Percentiles rank a stretch among this genome's conserved stretches.
phyloP scores from a whole-genome alignment of 495 filamentous ascomycete genomes.

The Friedmanniomyces simplex region DNA sequence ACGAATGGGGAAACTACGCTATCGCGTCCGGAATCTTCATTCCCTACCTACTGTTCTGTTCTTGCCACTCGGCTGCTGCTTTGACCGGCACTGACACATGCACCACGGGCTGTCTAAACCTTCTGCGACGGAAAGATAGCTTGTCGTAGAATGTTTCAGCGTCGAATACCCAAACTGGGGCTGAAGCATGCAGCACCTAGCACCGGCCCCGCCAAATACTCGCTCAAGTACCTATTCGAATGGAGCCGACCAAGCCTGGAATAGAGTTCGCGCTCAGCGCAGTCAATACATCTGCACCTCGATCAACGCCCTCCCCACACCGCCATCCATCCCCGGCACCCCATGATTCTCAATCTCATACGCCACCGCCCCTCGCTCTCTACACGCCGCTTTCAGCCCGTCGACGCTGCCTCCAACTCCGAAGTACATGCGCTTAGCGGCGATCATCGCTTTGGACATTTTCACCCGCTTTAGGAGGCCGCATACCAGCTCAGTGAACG shows the following conservation, averaged over 20 bases:
- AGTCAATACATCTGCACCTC: conserved; percentile 35
- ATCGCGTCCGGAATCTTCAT: too few species aligned
- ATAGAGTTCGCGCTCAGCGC: background rate
- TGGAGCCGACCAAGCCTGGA: background rate
- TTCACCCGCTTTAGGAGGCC: conserved; percentile 48
- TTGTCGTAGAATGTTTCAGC: too few species aligned
- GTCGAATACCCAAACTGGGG: too few species aligned
- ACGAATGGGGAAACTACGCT: too few species aligned
- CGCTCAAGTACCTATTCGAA: background rate
- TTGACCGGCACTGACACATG: too few species aligned
- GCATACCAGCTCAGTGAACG: conserved; percentile 66
- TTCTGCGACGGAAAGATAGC: too few species aligned
- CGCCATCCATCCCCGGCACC: conserved; percentile 48
- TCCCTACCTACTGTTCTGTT: too few species aligned
- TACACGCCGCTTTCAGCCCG: conserved; percentile 63
- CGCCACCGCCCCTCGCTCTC: conserved; percentile 43
- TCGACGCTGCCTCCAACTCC: conserved; percentile 90
- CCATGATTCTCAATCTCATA: conserved; percentile 36
- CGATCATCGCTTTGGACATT: conserved; percentile 58
- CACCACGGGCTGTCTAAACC: too few species aligned
- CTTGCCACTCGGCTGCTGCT: too few species aligned
- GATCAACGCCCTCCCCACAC: conserved; percentile 33
- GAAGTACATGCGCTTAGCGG: conserved; percentile 90
- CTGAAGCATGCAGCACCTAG: too few species aligned
- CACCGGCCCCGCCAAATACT: too few species aligned